Percentiles rank a stretch among this genome's conserved stretches.
Conservation (phyloP, 164 flowering plant species). For the Piper betle region DNA sequence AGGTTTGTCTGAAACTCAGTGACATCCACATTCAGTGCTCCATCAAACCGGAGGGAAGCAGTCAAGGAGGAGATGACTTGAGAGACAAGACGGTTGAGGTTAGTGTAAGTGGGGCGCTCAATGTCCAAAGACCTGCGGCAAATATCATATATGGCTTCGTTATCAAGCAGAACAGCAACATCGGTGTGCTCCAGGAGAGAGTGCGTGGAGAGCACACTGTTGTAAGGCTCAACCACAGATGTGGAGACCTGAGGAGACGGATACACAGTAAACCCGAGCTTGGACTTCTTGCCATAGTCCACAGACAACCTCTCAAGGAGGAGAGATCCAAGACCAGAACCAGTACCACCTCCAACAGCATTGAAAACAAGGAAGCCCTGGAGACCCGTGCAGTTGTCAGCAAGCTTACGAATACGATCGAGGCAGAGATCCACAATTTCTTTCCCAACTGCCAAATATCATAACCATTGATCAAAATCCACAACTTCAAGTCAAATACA, state of each 20-base stretch:
- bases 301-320: conserved; percentile 46
- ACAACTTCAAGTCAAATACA: neutral
- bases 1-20: conserved; percentile 54
- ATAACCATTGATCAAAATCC: neutral
- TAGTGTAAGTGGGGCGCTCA: conserved; percentile 52
- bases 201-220: conserved; percentile 47
- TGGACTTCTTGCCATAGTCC: conserved; percentile 40
- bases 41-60: conserved; percentile 49
- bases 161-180: conserved; percentile 46
- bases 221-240: conserved; percentile 48
- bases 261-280: conserved; percentile 45
- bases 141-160: conserved; percentile 45
- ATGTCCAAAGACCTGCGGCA: conserved; percentile 47
- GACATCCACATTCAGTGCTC: conserved; percentile 47
- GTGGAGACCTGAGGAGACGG: conserved; percentile 54
- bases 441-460: conserved; percentile 28
- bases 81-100: conserved; percentile 44
- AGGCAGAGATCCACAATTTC: conserved; percentile 55
- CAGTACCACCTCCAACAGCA: conserved; percentile 53
- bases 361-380: conserved; percentile 49
- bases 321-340: conserved; percentile 48
- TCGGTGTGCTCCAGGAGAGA: conserved; percentile 50
- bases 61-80: conserved; percentile 53
- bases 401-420: conserved; percentile 42
- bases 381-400: conserved; percentile 52